Evolutionary conservation across 1,284 basidiomycete species (phyloP), one percentile per base, ranked within the genome.

Genomic region (Xerocomus tenax): DNA sequence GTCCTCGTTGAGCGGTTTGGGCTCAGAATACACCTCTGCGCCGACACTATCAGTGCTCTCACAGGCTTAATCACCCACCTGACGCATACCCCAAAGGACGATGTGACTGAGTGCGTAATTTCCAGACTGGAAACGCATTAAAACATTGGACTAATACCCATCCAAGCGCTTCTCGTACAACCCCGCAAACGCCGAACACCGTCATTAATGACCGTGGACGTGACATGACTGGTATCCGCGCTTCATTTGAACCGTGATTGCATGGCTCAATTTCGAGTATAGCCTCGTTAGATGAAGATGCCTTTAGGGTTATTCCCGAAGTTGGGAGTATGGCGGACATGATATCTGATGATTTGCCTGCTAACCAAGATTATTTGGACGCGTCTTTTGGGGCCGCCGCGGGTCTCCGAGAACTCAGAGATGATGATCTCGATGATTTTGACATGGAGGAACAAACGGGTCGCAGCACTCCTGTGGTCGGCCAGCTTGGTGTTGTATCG

Each of bases 281-380:
- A 88, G 87, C 79, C 47, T 90, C 88, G 15, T 70, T 97, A 23
- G 92, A 96, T 52, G 84, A 94, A 50, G 67, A 87, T 32, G 90
- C 92, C 0, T 97, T 96, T 69, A 77, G 71, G 44, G 72, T 73
- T 19, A 65, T 82, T 6, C 87, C 88, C 0, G 84, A 91, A 54
- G 72, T 87, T 47, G 85, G 85, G 6, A 78, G 82, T 5, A 77
- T 81, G 4, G 83, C 89, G 3, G 94, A 98, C 66, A 84, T 97
- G 78, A 85, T 98, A 42, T 74, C 77, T 38, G 95, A 98, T 61
- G 92, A 98, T 62, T 72, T 98, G 10, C 94, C 94, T 0, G 87
- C 77, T 15, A 94, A 98, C 64, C 71, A 77, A 30, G 87, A 92
- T 58, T 98, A 93, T 61, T 74, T 97, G 23, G 91, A 93, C 56